Evolutionary conservation across 768 basidiomycete genomes (phyloP).

Genomic region (Lactarius trivialis): DNA sequence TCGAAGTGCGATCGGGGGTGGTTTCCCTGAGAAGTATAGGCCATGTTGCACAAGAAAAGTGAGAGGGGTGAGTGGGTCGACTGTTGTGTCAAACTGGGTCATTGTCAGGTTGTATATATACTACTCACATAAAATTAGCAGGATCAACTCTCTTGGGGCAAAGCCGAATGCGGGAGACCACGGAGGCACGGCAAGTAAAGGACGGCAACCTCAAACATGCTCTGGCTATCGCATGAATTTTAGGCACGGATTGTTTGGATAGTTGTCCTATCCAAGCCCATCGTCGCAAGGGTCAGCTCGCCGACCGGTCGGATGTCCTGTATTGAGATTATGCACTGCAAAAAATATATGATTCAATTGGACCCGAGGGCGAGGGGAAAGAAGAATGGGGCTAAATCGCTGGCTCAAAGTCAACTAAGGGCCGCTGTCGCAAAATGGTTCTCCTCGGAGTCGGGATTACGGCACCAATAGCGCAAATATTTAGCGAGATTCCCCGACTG

Average conservation of each 20-base stretch:
- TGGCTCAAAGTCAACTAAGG: slow-evolving; percentile 2
- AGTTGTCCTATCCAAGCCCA: slow-evolving; percentile 17
- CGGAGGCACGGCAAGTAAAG: slow-evolving; percentile 8
- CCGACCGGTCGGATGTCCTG: neutral
- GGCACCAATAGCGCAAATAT: slow-evolving; percentile 8
- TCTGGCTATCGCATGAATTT: slow-evolving; percentile 14
- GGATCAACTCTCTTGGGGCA: slow-evolving; percentile 5
- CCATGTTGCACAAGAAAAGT: slow-evolving; percentile 4
- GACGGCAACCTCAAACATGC: slow-evolving; percentile 15
- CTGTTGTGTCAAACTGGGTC: slow-evolving; percentile 3
- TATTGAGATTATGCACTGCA: slow-evolving; percentile 11
- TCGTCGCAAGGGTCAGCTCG: slow-evolving; percentile 11
- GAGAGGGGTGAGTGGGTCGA: neutral
- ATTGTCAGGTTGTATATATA: slow-evolving; percentile 21
- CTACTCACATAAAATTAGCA: slow-evolving; percentile 15
- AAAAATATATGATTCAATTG: slow-evolving; percentile 2
- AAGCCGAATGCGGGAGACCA: slow-evolving; percentile 16
- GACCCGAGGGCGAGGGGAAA: slow-evolving; percentile 2
- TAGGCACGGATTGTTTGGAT: slow-evolving; percentile 24
- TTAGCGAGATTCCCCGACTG: neutral
- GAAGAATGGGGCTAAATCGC: slow-evolving; percentile 21
- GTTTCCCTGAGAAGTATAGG: slow-evolving; percentile 10
- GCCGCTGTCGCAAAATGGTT: slow-evolving; percentile 2
- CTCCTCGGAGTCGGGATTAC: slow-evolving; percentile 19
- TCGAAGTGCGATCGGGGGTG: slow-evolving; percentile 15